Base-by-base conservation (phyloP, 2,329 filamentous ascomycete genomes). In the Neoarthrinium moseri region DNA sequence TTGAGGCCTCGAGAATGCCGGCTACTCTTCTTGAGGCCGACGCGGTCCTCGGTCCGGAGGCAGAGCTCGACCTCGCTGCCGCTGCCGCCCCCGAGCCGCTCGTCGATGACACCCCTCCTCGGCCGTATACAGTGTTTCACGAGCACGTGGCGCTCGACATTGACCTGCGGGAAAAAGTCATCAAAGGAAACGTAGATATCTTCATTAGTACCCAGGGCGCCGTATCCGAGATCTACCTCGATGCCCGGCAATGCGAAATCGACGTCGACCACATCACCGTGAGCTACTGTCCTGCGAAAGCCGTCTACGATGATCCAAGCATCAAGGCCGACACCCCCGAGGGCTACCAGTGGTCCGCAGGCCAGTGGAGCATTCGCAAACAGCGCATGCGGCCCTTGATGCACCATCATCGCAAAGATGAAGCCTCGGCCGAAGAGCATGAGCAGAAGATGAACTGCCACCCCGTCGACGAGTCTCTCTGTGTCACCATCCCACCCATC, bases 131-230 rank as follows among this genome's bases (percentile, higher is more conserved):
- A 32, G 71, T 97, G 47, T 77, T 89, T 45, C 86, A 91, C 68
- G 92, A 97, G 69, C 88, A 89, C 64, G 85, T 99, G 40, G 86
- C 91, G 58, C 75, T 99, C 49, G 91, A 97, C 58, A 76, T 99
- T 62, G 88, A 95, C 69, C 95, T 99, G 64, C 77, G 80, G 53
- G 81, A 80, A 44, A 86, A 84, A 66, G 80, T 77, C 59, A 71
- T 97, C 59, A 84, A 80, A 50, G 94, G 94, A 41, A 86, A 81
- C 52, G 89, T 88, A 7, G 86, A 91, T 55, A 87, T 99, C 56
- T 87, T 85, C 23, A 82, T 97, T 44, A 84, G 87, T 55, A 73
- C 78, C 47, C 48, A 75, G 56, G 70, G 71, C 32, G 69, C 81
- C 48, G 73, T 84, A 32, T 71, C 77, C 37, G 74, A 78, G 43